These are phyloP conservation scores for Cucurbita moschata DNA, from an alignment of 306 rosid genomes.

Conservation along the genomic window DNA sequence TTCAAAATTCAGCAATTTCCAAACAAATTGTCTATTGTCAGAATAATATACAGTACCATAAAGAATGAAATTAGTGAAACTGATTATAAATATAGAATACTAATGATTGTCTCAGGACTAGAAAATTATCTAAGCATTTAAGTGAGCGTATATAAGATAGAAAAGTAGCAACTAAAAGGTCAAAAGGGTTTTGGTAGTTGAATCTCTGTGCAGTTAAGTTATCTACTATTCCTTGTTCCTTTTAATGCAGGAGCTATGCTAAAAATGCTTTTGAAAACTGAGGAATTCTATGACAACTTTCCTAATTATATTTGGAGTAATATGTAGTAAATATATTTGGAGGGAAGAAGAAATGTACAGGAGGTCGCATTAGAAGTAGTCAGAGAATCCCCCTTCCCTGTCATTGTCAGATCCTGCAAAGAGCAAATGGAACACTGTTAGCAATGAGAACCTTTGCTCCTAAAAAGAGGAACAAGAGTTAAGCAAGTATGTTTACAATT, in stretches of 20 bases:
- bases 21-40: neutral
- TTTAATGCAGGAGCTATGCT: neutral
- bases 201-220: neutral
- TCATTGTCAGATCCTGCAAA: constrained; percentile 64
- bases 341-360: constrained; percentile 21
- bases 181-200: neutral
- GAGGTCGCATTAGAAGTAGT: constrained; percentile 52
- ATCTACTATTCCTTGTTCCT: neutral
- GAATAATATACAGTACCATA: neutral
- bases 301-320: constrained; percentile 10
- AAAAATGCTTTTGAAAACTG: neutral
- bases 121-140: neutral
- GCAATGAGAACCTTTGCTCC: neutral
- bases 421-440: constrained; percentile 10
- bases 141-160: neutral
- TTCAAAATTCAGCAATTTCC: neutral
- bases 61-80: constrained; percentile 1
- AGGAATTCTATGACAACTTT: neutral
- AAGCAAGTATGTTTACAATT: neutral
- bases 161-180: neutral
- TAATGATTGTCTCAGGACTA: no score
- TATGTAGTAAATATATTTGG: neutral
- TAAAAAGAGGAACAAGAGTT: neutral
- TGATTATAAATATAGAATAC: neutral
- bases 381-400: constrained; percentile 72